Evolutionary conservation across 768 basidiomycete species (phyloP).

Genomic region (Mycena venus): DNA sequence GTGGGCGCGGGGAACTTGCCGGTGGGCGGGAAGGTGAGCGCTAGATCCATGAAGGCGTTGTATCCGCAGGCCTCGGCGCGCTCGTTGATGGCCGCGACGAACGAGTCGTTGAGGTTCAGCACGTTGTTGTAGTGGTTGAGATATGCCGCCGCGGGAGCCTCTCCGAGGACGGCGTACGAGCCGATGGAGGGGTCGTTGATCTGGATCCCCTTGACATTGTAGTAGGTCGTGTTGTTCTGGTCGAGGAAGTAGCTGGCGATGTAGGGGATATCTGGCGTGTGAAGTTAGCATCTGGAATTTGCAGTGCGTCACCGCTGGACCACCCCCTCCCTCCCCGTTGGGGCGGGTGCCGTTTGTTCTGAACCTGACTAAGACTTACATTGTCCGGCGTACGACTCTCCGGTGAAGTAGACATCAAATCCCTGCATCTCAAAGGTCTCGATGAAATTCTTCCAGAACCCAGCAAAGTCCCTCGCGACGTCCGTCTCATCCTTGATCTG

Average conservation of each 20-base stretch:
- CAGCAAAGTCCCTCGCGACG: constrained; percentile 4
- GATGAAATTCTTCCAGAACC: constrained; percentile 9
- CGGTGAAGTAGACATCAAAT: constrained; percentile 1
- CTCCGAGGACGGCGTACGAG: not conserved
- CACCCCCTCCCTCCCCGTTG: no score
- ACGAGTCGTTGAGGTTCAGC: constrained; percentile 18
- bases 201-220: constrained; percentile 15
- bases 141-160: constrained; percentile 16
- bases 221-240: constrained; percentile 11
- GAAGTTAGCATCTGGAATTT: no score
- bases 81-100: constrained; percentile 13
- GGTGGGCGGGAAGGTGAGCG: constrained; percentile 18
- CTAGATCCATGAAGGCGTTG: constrained; percentile 14
- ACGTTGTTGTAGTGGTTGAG: constrained; percentile 22
- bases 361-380: constrained; percentile 1
- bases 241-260: constrained; percentile 14
- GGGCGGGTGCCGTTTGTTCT: not conserved
- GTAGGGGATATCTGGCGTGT: constrained; percentile 18
- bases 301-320: no score
- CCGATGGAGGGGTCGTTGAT: constrained; percentile 14
- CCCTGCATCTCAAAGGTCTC: constrained; percentile 4
- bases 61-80: constrained; percentile 16
- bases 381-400: not conserved
- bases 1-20: constrained; percentile 19
- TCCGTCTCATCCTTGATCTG: not conserved